A percentile compares a stretch with the other conserved stretches of the same genome.
These are phyloP conservation scores for Taiwanofungus camphoratus DNA, from an alignment of 1,284 basidiomycete species.

Conservation along the genomic window DNA sequence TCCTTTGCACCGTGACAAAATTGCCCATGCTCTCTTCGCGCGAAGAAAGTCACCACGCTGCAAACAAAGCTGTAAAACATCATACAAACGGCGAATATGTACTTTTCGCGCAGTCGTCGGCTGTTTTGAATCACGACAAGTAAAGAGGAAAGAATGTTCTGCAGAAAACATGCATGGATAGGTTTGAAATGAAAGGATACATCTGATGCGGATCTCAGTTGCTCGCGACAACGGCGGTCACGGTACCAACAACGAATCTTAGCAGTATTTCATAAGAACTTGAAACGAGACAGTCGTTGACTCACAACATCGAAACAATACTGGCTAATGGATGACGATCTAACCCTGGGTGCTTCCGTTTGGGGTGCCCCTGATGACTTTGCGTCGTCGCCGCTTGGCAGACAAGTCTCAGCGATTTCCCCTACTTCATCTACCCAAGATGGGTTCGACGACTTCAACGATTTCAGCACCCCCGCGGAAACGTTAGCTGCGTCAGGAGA, in stretches of 20 bases:
- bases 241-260: too few relatives aligned
- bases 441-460: slow-evolving; percentile 61
- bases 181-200: not conserved
- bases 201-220: not conserved
- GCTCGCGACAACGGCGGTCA: too few relatives aligned
- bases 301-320: too few relatives aligned
- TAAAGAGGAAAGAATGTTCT: slow-evolving; percentile 49
- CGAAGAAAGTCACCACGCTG: slow-evolving; percentile 62
- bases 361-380: slow-evolving; percentile 52
- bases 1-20: slow-evolving; percentile 81
- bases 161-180: slow-evolving; percentile 24
- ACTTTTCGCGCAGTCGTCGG: slow-evolving; percentile 52
- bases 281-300: too few relatives aligned
- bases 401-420: slow-evolving; percentile 19
- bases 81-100: slow-evolving; percentile 68
- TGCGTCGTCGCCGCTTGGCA: slow-evolving; percentile 22
- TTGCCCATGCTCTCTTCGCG: slow-evolving; percentile 72
- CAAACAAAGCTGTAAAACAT: slow-evolving; percentile 69
- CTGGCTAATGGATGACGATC: slow-evolving; percentile 58
- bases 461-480: slow-evolving; percentile 56
- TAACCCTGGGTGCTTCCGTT: slow-evolving; percentile 64
- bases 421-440: slow-evolving; percentile 36
- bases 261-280: too few relatives aligned
- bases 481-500: slow-evolving; percentile 31
- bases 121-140: slow-evolving; percentile 39